A percentile compares a stretch with the other conserved stretches of the same genome.
These are phyloP conservation scores for Coemansia sp. DNA, from an alignment of 192 early-diverging fungal genomes.

Conservation along the genomic window DNA sequence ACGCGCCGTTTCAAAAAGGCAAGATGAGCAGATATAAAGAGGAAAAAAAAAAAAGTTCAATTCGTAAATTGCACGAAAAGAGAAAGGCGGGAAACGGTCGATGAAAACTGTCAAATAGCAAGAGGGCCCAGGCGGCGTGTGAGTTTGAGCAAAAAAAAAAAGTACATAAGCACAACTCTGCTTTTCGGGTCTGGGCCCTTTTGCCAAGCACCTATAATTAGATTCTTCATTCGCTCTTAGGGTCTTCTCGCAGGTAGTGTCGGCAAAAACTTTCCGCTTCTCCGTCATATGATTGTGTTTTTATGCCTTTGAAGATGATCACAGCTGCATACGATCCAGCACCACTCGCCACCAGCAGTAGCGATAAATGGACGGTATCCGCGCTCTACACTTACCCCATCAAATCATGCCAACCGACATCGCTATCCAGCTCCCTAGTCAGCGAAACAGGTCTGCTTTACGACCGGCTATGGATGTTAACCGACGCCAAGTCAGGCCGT, in stretches of 20 bases:
- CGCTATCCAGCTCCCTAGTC: slow-evolving; percentile 14
- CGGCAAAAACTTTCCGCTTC: neutral
- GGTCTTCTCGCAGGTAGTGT: neutral
- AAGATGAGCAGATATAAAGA: slow-evolving; percentile 4
- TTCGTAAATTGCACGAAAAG: neutral
- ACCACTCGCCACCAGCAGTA: neutral
- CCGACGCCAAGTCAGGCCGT: slow-evolving; percentile 23
- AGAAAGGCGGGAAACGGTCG: slow-evolving; percentile 13
- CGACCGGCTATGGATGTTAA: slow-evolving; percentile 52
- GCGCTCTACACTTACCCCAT: slow-evolving; percentile 50
- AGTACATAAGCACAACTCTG: neutral
- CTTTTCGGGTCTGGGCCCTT: neutral
- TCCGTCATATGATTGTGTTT: neutral
- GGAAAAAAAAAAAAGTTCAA: neutral
- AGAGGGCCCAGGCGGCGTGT: neutral
- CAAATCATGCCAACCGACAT: slow-evolving; percentile 37
- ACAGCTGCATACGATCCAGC: slow-evolving; percentile 2
- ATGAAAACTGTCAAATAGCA: neutral
- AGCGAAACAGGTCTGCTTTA: slow-evolving; percentile 36
- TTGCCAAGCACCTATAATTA: slow-evolving; percentile 3
- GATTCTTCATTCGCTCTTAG: neutral
- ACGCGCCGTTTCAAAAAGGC: neutral
- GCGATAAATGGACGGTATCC: slow-evolving; percentile 21
- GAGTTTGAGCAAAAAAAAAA: neutral
- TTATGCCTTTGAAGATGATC: neutral